Evolutionary conservation across 2,329 filamentous ascomycete genomes (phyloP), one percentile per base, ranked within the genome.

Genomic region (Stenocarpella maydis): DNA sequence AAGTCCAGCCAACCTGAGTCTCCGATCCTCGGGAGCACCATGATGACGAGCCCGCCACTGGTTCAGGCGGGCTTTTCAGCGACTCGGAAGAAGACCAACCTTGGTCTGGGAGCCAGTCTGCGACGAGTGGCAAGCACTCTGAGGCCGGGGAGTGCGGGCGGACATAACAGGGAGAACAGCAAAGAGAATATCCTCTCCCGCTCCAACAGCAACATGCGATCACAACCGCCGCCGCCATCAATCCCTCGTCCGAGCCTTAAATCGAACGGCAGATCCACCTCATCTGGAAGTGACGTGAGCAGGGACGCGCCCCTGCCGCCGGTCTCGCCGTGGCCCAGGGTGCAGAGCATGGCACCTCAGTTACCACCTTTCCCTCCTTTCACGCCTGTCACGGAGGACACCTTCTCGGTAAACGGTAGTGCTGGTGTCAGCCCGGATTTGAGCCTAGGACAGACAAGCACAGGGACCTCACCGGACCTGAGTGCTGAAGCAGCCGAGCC

Each of bases 291-390:
- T 12, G 61, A 64, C 21, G 47, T 28, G 47, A 58, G 47, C 58
- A 71, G 49, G 19, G 55, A 68, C 12, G 15, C 15, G n/a, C 54
- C 58, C n/a, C 31, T 64, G 5, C 65, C 64, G 19, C 72, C 69
- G 8, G 50, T 73, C 31, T 71, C 58, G 5, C 69, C 58, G 2
- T 70, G 69, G 66, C 21, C 69, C 9, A 61, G 71, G n/a, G 67
- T 69, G 8, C 70, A 68, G 60, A 72, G 67, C 47, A 68, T 69
- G 65, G 69, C 71, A 10, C 71, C 71, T 7, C 71, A 72, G 63
- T 41, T 72, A 2, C 70, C 71, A 9, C 67, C 68, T 4, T 68
- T 72, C 24, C 47, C 65, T 1, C 70, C 68, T 4, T 72, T 72
- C 63, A 70, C 70, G 15, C 71, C 71, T 3, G 70, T 72, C 15